phyloP scores from a whole-genome alignment of 1,139 yeast species.

The Pichia norvegensis region DNA sequence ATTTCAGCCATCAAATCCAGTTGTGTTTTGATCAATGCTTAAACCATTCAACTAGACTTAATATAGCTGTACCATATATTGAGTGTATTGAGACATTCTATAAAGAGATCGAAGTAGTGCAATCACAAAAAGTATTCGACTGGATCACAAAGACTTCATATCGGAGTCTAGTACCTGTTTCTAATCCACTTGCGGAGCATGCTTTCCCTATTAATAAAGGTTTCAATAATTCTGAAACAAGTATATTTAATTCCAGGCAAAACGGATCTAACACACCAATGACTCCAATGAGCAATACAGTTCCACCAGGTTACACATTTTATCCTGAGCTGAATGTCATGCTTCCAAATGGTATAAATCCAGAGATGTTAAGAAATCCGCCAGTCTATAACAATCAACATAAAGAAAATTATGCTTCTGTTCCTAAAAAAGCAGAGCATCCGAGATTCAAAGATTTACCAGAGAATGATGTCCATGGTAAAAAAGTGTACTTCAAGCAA shows the following conservation, averaged over 20 bases:
- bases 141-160: conserved; percentile 16
- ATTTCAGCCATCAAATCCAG: conserved; percentile 14
- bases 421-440: conserved; percentile 4
- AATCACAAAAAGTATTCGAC: conserved; percentile 13
- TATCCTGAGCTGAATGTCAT: conserved; percentile 5
- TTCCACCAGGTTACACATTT: conserved; percentile 5
- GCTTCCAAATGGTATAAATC: conserved; percentile 3
- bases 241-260: not conserved
- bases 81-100: conserved; percentile 20
- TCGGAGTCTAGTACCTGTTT: not conserved
- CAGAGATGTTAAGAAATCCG: not conserved
- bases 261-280: conserved; percentile 7
- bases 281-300: conserved; percentile 7
- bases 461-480: conserved; percentile 12
- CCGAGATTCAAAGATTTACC: conserved; percentile 14
- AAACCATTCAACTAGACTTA: conserved; percentile 9
- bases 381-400: not conserved
- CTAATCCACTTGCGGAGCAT: not conserved
- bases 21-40: conserved; percentile 19
- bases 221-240: not conserved
- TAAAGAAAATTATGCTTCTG: not conserved
- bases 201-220: not conserved
- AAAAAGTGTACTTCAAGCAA: conserved; percentile 11
- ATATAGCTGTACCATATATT: conserved; percentile 18
- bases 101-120: conserved; percentile 15